A percentile compares a stretch with the other conserved stretches of the same genome.
phyloP scores from a whole-genome alignment of 2,329 filamentous ascomycete genomes.

The Ophiostoma tasmaniense region DNA sequence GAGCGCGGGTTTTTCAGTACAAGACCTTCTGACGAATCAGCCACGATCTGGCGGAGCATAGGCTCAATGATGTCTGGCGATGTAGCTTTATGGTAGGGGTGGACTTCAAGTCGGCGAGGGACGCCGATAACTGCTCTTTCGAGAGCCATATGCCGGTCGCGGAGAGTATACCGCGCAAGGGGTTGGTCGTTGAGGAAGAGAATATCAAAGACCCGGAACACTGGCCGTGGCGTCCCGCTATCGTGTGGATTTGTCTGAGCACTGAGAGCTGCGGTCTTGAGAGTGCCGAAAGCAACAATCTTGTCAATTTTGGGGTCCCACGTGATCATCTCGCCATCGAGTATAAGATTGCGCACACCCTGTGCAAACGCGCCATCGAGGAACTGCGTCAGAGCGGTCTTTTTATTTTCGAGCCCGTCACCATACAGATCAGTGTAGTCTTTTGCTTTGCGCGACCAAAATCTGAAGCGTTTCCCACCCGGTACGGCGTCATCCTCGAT shows the following conservation, averaged over 20 bases:
- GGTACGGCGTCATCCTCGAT: constrained; percentile 55
- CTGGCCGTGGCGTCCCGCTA: constrained; percentile 57
- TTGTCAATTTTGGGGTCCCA: constrained; percentile 85
- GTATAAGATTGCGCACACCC: constrained; percentile 74
- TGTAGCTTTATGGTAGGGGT: constrained; percentile 58
- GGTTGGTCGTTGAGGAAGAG: constrained; percentile 75
- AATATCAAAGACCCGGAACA: constrained; percentile 86
- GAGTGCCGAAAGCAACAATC: constrained; percentile 79
- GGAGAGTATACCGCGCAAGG: constrained; percentile 73
- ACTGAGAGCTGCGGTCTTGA: constrained; percentile 81
- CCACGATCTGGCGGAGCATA: constrained; percentile 71
- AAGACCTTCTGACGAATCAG: constrained; percentile 78
- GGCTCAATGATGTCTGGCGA: constrained; percentile 68
- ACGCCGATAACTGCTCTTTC: constrained; percentile 61
- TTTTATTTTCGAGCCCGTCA: constrained; percentile 61
- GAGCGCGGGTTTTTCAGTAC: constrained; percentile 91
- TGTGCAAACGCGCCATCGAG: constrained; percentile 67
- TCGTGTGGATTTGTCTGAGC: constrained; percentile 67
- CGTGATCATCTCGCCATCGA: constrained; percentile 98
- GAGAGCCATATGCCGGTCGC: constrained; percentile 69
- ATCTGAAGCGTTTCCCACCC: constrained; percentile 67
- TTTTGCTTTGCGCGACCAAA: constrained; percentile 94
- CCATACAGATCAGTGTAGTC: constrained; percentile 96
- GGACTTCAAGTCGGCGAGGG: constrained; percentile 73
- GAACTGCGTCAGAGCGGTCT: constrained; percentile 71